A percentile compares a stretch with the other conserved stretches of the same genome.
These are phyloP conservation scores for Curvularia eragrostidis DNA, from an alignment of 2,329 filamentous ascomycete genomes.

Conservation along the genomic window DNA sequence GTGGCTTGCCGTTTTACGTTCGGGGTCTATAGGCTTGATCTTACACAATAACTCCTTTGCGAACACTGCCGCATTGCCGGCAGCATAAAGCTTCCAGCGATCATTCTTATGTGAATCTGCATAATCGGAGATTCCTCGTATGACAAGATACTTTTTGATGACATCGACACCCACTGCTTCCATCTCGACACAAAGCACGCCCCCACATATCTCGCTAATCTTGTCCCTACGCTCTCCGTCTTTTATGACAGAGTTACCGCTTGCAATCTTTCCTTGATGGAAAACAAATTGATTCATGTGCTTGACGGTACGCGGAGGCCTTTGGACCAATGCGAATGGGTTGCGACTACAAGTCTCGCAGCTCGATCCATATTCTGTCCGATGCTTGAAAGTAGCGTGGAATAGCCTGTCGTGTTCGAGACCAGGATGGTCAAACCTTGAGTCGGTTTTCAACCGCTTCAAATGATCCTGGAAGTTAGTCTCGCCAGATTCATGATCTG, in stretches of 20 bases:
- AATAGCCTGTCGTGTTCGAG: neutral
- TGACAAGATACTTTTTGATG: neutral
- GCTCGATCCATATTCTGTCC: neutral
- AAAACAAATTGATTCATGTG: neutral
- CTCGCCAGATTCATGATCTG: neutral
- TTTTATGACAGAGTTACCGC: neutral
- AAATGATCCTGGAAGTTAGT: neutral
- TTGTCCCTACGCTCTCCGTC: neutral
- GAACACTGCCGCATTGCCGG: neutral
- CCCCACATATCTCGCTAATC: neutral
- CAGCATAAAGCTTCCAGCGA: neutral
- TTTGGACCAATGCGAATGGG: neutral
- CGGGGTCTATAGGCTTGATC: neutral
- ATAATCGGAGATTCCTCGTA: neutral
- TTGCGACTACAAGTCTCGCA: neutral
- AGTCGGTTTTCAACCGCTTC: neutral
- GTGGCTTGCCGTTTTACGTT: neutral
- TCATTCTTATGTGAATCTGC: neutral
- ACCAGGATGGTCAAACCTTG: neutral
- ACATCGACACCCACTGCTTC: neutral
- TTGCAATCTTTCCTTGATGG: neutral
- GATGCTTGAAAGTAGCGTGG: neutral
- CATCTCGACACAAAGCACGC: neutral
- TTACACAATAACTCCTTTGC: neutral
- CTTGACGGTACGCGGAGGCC: neutral